A percentile compares a stretch with the other conserved stretches of the same genome.
Conservation (phyloP, 2,329 filamentous ascomycete species). For the Pseudopyrenochaeta lycopersici region DNA sequence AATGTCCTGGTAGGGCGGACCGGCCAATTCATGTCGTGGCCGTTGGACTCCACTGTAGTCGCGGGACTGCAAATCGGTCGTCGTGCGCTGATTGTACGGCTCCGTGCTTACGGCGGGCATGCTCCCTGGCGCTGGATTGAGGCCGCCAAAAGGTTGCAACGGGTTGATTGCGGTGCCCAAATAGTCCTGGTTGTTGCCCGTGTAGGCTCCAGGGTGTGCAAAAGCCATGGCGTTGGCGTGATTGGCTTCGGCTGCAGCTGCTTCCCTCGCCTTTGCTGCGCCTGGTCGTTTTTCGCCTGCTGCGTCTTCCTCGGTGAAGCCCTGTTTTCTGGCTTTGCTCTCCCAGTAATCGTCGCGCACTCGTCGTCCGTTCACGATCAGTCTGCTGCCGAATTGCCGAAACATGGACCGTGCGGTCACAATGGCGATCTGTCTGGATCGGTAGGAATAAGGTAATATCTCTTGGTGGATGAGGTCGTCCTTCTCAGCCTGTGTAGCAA, state of each 20-base stretch:
- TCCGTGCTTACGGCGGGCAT: constrained; percentile 74
- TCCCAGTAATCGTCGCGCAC: constrained; percentile 99
- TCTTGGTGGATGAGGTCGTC: constrained; percentile 95
- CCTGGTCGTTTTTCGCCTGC: constrained; percentile 96
- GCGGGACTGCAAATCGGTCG: constrained; percentile 77
- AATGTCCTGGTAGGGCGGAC: constrained; percentile 83
- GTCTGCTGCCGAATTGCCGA: constrained; percentile 93
- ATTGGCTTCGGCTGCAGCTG: constrained; percentile 72
- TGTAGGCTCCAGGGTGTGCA: constrained; percentile 37
- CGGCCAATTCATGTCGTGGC: constrained; percentile 88
- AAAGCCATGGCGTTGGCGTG: constrained; percentile 60
- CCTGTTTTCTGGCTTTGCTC: constrained; percentile 94
- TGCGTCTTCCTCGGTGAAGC: constrained; percentile 95
- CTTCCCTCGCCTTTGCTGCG: constrained; percentile 86
- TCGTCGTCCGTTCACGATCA: constrained; percentile 87
- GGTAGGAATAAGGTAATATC: constrained; percentile 95
- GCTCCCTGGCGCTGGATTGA: constrained; percentile 74
- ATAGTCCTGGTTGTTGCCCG: constrained; percentile 47
- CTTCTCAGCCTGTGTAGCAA: constrained; percentile 94
- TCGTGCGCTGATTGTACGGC: constrained; percentile 77
- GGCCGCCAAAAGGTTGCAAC: constrained; percentile 56
- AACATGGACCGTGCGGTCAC: constrained; percentile 99
- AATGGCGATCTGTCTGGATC: constrained; percentile 97
- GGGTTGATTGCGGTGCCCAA: constrained; percentile 40
- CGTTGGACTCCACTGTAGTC: constrained; percentile 87